Base-by-base conservation (phyloP, 345 rosid genomes). In the Rhodamnia argentea region DNA sequence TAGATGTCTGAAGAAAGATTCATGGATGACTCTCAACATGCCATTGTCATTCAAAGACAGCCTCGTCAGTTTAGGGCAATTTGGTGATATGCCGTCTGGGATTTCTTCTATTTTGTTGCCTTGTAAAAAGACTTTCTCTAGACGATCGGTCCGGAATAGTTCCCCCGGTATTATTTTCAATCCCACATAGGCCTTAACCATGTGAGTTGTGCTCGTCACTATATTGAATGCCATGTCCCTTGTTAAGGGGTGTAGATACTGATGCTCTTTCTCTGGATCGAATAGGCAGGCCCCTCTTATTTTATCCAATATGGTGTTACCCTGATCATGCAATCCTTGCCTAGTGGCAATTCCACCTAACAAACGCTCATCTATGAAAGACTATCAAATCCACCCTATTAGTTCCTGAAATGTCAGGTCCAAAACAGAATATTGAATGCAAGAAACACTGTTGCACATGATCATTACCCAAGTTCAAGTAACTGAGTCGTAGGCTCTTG, bases 221-320 rank as follows among this genome's bases (percentile, higher is more conserved):
- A 87, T 51, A 26, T 23, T 23, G 23, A 88, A 15, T 26, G 92
- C 89, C 90, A 92, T 84, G 22, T 86, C 89, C 82, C 89, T 87
- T 4, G 86, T 52, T 42, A 90, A 5, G 4, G 52, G 87, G 85
- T 88, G 90, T 88, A 91, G 52, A 44, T 14, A 74, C 13, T 13
- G 52, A 44, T 14, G 59, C 13, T 13, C 7, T 10, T 16, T 23
- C 47, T 0, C 14, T 23, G 37, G 13, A 22, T 90, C 88, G 24
- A 91, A 42, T 54, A 89, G 58, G n/a, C 84, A 87, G 2, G 81
- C 57, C 0, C 23, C 81, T 83, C 32, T 54, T 29, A 91, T 88
- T 84, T 51, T 74, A 75, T 64, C 83, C 10, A 91, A 54, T 24
- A 88, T 85, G 2, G 75, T 10, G 55, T 90, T 75, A 3, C 88